These are phyloP conservation scores for Eucalyptus regnans DNA, from an alignment of 345 rosid species.

Conservation along the genomic window DNA sequence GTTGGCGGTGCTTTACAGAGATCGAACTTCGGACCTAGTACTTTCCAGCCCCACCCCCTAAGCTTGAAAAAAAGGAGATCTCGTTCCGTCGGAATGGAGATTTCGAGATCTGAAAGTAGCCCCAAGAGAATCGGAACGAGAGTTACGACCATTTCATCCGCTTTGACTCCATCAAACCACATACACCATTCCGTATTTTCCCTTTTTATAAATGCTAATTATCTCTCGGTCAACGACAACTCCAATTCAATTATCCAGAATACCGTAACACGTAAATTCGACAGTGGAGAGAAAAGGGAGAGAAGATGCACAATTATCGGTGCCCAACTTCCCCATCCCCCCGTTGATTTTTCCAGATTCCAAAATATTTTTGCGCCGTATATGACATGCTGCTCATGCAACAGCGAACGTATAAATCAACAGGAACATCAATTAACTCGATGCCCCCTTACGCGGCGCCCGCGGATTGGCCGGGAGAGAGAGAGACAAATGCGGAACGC, in stretches of 20 bases:
- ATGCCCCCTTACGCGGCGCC: not conserved
- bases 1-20: too few relatives aligned
- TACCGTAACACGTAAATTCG: not conserved
- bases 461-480: not conserved
- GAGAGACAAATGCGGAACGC: not conserved
- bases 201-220: not conserved
- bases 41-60: not conserved
- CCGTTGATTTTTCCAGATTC: not conserved
- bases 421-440: not conserved
- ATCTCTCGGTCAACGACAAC: not conserved
- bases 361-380: too few relatives aligned
- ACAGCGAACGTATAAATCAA: too few relatives aligned
- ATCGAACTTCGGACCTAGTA: not conserved
- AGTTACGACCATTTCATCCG: not conserved
- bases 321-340: not conserved
- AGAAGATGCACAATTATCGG: not conserved
- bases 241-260: not conserved
- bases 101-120: not conserved
- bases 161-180: not conserved
- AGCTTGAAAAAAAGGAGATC: not conserved
- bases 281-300: not conserved
- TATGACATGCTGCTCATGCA: too few relatives aligned
- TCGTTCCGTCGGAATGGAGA: not conserved
- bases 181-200: not conserved
- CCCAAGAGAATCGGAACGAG: not conserved